Evolutionary conservation across 2,329 filamentous ascomycete genomes (phyloP).

Genomic region (Aspergillus ochraceoroseus): DNA sequence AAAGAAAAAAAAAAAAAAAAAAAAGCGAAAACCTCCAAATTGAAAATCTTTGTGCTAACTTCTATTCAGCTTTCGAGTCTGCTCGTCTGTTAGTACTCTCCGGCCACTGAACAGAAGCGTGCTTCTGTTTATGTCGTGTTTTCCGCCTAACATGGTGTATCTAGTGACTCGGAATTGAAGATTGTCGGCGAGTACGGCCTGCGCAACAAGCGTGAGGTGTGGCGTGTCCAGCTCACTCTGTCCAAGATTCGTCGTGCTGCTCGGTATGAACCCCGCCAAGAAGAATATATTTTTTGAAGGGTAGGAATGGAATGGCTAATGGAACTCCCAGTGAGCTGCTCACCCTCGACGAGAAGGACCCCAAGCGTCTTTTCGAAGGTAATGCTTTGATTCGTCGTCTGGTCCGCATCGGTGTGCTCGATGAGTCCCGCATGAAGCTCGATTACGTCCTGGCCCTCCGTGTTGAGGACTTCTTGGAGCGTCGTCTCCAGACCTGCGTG

Average conservation of each 20-base stretch:
- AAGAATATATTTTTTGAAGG: neutral
- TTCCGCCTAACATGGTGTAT: slow-evolving; percentile 63
- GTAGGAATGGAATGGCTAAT: too few relatives aligned
- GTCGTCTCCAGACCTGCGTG: slow-evolving; percentile 98
- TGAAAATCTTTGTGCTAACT: slow-evolving; percentile 45
- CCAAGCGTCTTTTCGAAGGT: slow-evolving; percentile 99
- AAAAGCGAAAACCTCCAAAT: too few relatives aligned
- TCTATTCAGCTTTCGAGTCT: slow-evolving; percentile 76
- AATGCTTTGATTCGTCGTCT: slow-evolving; percentile 99
- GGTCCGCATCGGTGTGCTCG: slow-evolving; percentile 98
- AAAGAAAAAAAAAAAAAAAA: too few relatives aligned
- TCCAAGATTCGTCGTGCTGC: slow-evolving; percentile 99
- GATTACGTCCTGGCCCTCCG: slow-evolving; percentile 99
- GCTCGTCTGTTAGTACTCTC: slow-evolving; percentile 94
- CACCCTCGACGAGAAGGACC: slow-evolving; percentile 99
- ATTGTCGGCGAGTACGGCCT: slow-evolving; percentile 99
- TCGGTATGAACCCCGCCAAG: slow-evolving; percentile 67
- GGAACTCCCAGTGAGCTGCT: slow-evolving; percentile 99
- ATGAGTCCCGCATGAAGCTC: slow-evolving; percentile 99
- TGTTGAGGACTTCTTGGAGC: slow-evolving; percentile 99
- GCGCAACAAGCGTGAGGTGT: slow-evolving; percentile 99
- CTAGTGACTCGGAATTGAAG: slow-evolving; percentile 98
- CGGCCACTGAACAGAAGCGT: slow-evolving; percentile 98
- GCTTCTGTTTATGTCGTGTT: slow-evolving; percentile 93
- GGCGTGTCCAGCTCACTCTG: slow-evolving; percentile 98